phyloP scores from a whole-genome alignment of 2,329 filamentous ascomycete genomes.

The Rosellinia necatrix region DNA sequence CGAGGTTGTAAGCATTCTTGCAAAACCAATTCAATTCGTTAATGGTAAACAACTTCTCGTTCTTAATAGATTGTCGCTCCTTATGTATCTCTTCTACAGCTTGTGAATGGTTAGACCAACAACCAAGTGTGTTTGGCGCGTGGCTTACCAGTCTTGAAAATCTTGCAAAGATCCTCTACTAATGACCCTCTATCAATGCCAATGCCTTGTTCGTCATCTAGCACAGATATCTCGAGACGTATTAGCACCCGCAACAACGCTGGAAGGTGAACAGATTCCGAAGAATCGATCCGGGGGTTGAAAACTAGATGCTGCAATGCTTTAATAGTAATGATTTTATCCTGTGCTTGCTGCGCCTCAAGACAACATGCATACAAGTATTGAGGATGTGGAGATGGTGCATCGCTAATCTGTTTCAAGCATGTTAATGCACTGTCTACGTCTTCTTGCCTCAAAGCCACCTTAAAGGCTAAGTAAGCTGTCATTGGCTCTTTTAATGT shows the following conservation, averaged over 20 bases:
- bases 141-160: conserved; percentile 51
- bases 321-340: conserved; percentile 62
- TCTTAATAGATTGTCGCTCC: conserved; percentile 45
- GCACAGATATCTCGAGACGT: conserved; percentile 51
- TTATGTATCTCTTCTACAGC: conserved; percentile 49
- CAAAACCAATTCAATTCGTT: conserved; percentile 83
- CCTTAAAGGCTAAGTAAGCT: conserved; percentile 75
- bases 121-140: neutral
- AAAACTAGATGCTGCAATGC: conserved; percentile 65
- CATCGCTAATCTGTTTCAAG: conserved; percentile 63
- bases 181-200: conserved; percentile 29
- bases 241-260: conserved; percentile 68
- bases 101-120: conserved; percentile 26
- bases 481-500: conserved; percentile 67
- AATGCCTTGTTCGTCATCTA: conserved; percentile 40
- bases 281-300: conserved; percentile 53
- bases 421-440: conserved; percentile 64
- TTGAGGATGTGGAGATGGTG: conserved; percentile 57
- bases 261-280: conserved; percentile 60
- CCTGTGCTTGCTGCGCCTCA: conserved; percentile 71
- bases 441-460: conserved; percentile 65
- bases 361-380: conserved; percentile 80
- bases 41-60: conserved; percentile 59
- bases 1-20: conserved; percentile 79
- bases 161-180: conserved; percentile 57